Evolutionary conservation across 768 basidiomycete genomes (phyloP).

Genomic region (Lentinula raphanica): DNA sequence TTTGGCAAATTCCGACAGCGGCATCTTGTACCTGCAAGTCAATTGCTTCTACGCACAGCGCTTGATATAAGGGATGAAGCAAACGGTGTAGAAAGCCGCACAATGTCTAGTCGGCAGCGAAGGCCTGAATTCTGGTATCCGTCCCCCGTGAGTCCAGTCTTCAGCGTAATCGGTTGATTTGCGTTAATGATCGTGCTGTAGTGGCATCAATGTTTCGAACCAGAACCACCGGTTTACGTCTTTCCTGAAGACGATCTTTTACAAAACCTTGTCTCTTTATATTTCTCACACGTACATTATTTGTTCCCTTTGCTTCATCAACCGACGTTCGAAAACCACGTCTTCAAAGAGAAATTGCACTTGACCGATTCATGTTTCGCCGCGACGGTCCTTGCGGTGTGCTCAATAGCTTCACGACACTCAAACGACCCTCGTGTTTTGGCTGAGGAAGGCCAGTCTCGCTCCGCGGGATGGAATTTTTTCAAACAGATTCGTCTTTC

Average conservation of each 20-base stretch:
- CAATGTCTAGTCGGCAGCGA: neutral
- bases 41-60: neutral
- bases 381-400: constrained; percentile 43
- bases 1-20: neutral
- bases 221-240: constrained; percentile 10
- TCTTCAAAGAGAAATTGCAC: constrained; percentile 33
- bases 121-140: constrained; percentile 4
- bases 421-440: constrained; percentile 34
- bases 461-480: constrained; percentile 39
- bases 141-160: neutral
- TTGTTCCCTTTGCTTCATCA: constrained; percentile 46
- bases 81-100: neutral
- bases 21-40: neutral
- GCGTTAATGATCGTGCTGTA: no score
- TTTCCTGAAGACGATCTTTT: constrained; percentile 38
- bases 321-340: constrained; percentile 38
- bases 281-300: constrained; percentile 38
- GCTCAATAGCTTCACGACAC: constrained; percentile 44
- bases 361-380: constrained; percentile 35
- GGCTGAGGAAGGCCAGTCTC: constrained; percentile 16
- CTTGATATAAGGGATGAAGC: neutral
- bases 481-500: constrained; percentile 46
- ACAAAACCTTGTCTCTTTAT: constrained; percentile 38
- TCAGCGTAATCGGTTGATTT: no score
- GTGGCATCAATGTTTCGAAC: constrained; percentile 2